phyloP scores from a whole-genome alignment of 352 stramenopile genomes.

The Phytophthora europaea region DNA sequence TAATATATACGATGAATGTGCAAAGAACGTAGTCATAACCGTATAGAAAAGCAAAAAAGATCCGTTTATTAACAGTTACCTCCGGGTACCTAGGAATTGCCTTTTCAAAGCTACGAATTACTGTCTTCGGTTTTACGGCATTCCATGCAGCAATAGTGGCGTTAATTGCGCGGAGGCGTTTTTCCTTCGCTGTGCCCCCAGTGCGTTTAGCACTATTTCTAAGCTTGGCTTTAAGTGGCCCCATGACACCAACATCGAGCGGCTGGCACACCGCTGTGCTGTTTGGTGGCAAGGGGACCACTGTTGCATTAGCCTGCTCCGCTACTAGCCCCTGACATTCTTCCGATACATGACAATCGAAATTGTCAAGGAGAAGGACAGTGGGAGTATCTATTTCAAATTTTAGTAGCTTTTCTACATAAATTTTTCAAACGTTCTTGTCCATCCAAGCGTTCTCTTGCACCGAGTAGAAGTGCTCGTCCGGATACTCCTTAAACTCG shows the following conservation, averaged over 20 bases:
- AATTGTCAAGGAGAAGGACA: neutral
- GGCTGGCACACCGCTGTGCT: neutral
- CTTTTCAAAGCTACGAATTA: too few relatives aligned
- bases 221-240: neutral
- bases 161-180: neutral
- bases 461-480: conserved; percentile 3
- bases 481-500: neutral
- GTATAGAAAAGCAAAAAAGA: neutral
- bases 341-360: too few relatives aligned
- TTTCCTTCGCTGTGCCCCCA: neutral
- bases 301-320: too few relatives aligned
- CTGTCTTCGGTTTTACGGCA: neutral
- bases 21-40: neutral
- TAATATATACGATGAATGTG: neutral
- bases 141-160: neutral
- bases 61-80: neutral
- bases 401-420: conserved; percentile 13
- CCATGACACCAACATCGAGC: neutral
- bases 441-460: conserved; percentile 9
- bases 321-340: too few relatives aligned
- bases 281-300: too few relatives aligned
- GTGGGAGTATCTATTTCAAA: conserved; percentile 13
- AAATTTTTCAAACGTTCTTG: conserved; percentile 1
- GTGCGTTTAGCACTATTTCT: neutral
- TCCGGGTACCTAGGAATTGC: too few relatives aligned